These are phyloP conservation scores for Gloeophyllum trabeum DNA, from an alignment of 768 basidiomycete species.

Conservation along the genomic window DNA sequence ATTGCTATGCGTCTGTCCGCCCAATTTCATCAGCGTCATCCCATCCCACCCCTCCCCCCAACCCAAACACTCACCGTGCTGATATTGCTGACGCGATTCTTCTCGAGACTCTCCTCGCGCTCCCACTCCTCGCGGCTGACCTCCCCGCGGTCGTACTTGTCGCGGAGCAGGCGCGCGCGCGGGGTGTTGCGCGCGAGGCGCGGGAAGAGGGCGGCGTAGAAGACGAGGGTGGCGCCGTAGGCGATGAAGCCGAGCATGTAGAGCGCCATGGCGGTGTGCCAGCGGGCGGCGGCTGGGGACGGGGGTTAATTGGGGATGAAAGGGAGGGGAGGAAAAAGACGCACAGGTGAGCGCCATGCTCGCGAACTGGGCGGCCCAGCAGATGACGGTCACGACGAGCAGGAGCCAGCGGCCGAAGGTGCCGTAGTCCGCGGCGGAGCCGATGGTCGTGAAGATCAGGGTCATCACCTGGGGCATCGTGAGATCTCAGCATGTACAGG, in stretches of 20 bases:
- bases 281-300: slow-evolving; percentile 44
- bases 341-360: slow-evolving; percentile 63
- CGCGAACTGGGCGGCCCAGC: slow-evolving; percentile 75
- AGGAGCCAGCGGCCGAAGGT: slow-evolving; percentile 72
- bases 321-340: slow-evolving; percentile 11
- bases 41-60: too few species aligned
- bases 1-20: slow-evolving; percentile 56
- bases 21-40: too few species aligned
- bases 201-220: slow-evolving; percentile 71
- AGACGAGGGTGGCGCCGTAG: slow-evolving; percentile 74
- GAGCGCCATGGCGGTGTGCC: slow-evolving; percentile 68
- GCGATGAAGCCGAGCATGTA: slow-evolving; percentile 74
- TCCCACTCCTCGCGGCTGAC: slow-evolving; percentile 56
- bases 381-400: slow-evolving; percentile 57
- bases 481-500: not conserved
- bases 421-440: slow-evolving; percentile 62
- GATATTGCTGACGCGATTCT: slow-evolving; percentile 79
- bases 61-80: slow-evolving; percentile 57
- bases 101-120: slow-evolving; percentile 65
- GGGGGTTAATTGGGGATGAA: not conserved
- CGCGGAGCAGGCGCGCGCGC: slow-evolving; percentile 42
- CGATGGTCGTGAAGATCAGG: slow-evolving; percentile 65
- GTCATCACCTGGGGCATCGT: slow-evolving; percentile 73
- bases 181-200: slow-evolving; percentile 71
- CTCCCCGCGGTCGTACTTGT: slow-evolving; percentile 47